Evolutionary conservation across 2,329 filamentous ascomycete species (phyloP).

Genomic region (Aureobasidium leucospermi): DNA sequence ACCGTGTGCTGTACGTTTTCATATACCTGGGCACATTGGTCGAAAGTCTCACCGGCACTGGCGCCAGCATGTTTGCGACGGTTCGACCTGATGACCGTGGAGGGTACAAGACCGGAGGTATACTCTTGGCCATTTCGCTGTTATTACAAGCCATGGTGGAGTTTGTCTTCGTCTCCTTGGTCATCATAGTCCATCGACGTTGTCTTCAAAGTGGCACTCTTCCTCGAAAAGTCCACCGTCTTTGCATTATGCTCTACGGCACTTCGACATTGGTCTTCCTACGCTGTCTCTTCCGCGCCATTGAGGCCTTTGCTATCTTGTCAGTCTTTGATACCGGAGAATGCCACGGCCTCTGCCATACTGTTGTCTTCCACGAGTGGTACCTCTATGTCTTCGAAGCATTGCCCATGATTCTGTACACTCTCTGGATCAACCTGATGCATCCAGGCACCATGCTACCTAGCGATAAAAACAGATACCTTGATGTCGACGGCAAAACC

Average conservation of each 20-base stretch:
- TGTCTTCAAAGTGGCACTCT: slow-evolving; percentile 39
- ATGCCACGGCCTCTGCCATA: slow-evolving; percentile 25
- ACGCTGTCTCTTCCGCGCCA: slow-evolving; percentile 46
- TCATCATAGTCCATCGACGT: background rate
- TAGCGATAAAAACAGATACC: background rate
- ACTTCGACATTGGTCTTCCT: slow-evolving; percentile 42
- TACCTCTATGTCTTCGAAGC: slow-evolving; percentile 50
- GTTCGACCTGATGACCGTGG: background rate
- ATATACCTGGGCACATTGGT: slow-evolving; percentile 46
- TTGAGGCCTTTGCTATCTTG: slow-evolving; percentile 39
- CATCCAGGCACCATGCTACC: background rate
- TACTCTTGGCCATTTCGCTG: background rate
- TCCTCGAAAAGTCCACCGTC: slow-evolving; percentile 35
- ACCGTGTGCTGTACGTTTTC: slow-evolving; percentile 53
- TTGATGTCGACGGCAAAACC: background rate
- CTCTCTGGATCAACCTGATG: background rate
- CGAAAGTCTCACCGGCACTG: slow-evolving; percentile 39
- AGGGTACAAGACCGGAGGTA: background rate
- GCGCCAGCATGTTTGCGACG: background rate
- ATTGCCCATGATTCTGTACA: background rate
- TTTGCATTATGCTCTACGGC: slow-evolving; percentile 41
- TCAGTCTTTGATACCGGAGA: slow-evolving; percentile 15
- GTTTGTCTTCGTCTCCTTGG: background rate
- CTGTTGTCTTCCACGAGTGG: slow-evolving; percentile 39
- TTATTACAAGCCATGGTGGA: background rate